Base-by-base conservation (phyloP, 176 grass and related monocot species). In the Cymbopogon citratus region DNA sequence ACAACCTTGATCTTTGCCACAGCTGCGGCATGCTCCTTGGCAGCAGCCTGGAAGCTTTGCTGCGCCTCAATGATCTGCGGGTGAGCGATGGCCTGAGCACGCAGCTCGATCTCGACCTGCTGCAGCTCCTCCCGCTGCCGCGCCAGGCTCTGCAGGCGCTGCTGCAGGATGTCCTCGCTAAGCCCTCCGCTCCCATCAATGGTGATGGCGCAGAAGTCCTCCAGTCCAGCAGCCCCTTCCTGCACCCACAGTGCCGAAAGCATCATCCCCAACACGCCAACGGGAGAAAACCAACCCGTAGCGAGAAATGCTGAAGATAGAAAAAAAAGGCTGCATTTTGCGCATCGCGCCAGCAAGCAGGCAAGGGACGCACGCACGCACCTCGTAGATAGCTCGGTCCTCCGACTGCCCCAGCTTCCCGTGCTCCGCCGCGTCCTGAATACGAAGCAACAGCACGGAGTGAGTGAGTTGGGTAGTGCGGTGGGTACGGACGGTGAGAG, bases 371-470 rank as follows among this genome's bases (percentile, higher is more conserved):
- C n/a, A 33, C 9, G 4, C 25, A 46, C 39, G 74, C 88, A 99
- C 97, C 91, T 99, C 71, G 78, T 96, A 93, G 75, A 99, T 85
- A 56, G 78, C 63, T 82, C 85, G 88, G 82, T 93, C 97, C 14
- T 90, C 89, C 49, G 87, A 75, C 38, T 99, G 87, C 18, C 63
- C 92, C 75, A 93, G 49, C 86, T 82, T 92, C 43, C 40, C 80
- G 77, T 76, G 80, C 31, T 93, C 93, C 43, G 59, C 69, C 1
- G 85, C 80, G 52, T 93, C 86, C 89, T 85, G n/a, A 44, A 79
- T 39, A 80, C 16, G 12, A n/a, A 71, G 41, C 40, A 83, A 18
- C 2, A 77, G 45, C 48, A 67, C 2, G 68, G 5, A 33, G 45
- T 5, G 13, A 48, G 48, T 91, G 67, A 84, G 68, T n/a, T 51